Conservation (phyloP, 805 yeast species). For the Metschnikowia hibisci region DNA sequence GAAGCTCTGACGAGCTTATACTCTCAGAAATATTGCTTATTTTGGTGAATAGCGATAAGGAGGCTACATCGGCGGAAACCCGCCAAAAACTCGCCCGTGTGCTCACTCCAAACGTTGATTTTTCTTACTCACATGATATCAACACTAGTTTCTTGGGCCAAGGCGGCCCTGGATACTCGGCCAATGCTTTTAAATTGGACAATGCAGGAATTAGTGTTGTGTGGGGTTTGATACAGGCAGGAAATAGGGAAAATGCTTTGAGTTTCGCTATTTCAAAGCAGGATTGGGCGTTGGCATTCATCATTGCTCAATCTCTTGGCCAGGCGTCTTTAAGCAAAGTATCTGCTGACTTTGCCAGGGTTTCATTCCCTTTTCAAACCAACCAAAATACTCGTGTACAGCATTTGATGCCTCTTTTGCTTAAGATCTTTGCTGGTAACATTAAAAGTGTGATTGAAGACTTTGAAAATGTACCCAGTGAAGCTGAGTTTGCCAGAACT, state of each 20-base stretch:
- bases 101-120: slow-evolving; percentile 42
- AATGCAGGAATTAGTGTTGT: slow-evolving; percentile 31
- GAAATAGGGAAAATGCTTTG: slow-evolving; percentile 66
- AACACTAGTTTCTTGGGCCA: slow-evolving; percentile 3
- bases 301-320: slow-evolving; percentile 65
- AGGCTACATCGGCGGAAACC: slow-evolving; percentile 25
- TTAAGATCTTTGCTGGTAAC: slow-evolving; percentile 64
- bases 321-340: slow-evolving; percentile 55
- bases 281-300: slow-evolving; percentile 75
- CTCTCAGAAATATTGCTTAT: slow-evolving; percentile 29
- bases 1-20: slow-evolving; percentile 24
- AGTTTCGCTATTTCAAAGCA: slow-evolving; percentile 55
- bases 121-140: slow-evolving; percentile 23
- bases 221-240: slow-evolving; percentile 47
- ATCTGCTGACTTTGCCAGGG: slow-evolving; percentile 53
- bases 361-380: slow-evolving; percentile 41
- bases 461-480: slow-evolving; percentile 38
- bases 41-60: slow-evolving; percentile 31
- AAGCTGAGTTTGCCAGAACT: slow-evolving; percentile 45
- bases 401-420: slow-evolving; percentile 50
- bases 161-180: slow-evolving; percentile 18
- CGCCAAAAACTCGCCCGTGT: slow-evolving; percentile 30
- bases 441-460: slow-evolving; percentile 50
- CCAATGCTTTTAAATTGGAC: slow-evolving; percentile 42
- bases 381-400: slow-evolving; percentile 35